A percentile compares a stretch with the other conserved stretches of the same genome.
Evolutionary conservation across 139 green algal species (phyloP).

Genomic region (Astrephomene gubernaculifera): DNA sequence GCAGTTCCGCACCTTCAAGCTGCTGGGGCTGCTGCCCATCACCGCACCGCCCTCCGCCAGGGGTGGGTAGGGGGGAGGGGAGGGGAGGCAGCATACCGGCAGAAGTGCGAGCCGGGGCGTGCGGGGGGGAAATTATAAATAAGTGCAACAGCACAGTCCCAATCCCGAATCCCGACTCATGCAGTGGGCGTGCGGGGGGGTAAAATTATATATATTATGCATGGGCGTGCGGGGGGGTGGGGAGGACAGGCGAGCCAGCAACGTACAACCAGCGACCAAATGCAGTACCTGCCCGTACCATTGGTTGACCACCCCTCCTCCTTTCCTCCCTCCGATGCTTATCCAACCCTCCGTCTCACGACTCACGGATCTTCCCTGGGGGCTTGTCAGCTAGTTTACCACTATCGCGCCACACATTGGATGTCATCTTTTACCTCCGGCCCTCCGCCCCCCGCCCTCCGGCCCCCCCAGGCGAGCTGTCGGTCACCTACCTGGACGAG

Average conservation of each 20-base stretch:
- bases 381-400: neutral
- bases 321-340: neutral
- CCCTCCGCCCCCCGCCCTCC: neutral
- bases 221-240: too few relatives aligned
- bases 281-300: too few relatives aligned
- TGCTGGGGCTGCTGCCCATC: constrained; percentile 78
- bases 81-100: too few relatives aligned
- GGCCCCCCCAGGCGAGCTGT: constrained; percentile 44
- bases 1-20: constrained; percentile 86
- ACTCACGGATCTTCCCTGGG: neutral
- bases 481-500: constrained; percentile 78
- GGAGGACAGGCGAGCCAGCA: neutral
- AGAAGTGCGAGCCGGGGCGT: too few relatives aligned
- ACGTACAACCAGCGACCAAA: too few relatives aligned
- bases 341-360: neutral
- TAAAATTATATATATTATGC: too few relatives aligned
- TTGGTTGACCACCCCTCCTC: too few relatives aligned
- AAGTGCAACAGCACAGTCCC: too few relatives aligned
- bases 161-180: too few relatives aligned
- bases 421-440: neutral
- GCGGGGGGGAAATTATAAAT: neutral
- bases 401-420: neutral
- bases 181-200: neutral
- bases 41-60: constrained; percentile 71
- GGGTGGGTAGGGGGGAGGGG: constrained; percentile 34